These are phyloP conservation scores for Umbelopsis sp. DNA, from an alignment of 192 early-diverging fungal species.

Conservation along the genomic window DNA sequence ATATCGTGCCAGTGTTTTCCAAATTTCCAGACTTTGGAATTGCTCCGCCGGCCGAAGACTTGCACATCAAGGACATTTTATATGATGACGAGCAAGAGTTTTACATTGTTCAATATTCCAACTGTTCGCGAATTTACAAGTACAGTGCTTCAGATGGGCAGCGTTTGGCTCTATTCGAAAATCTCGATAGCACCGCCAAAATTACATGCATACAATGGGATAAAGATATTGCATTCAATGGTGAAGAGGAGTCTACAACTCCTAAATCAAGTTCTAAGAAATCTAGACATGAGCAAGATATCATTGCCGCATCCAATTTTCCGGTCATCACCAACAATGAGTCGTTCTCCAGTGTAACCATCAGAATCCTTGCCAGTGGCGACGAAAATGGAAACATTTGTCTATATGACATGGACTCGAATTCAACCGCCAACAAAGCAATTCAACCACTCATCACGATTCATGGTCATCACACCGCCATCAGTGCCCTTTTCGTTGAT, in stretches of 20 bases:
- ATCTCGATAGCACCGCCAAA: constrained; percentile 2
- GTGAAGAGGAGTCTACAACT: background rate
- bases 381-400: constrained; percentile 52
- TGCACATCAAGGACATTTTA: background rate
- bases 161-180: constrained; percentile 26
- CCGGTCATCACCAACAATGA: constrained; percentile 7
- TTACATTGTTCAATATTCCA: constrained; percentile 27
- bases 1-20: background rate
- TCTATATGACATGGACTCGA: constrained; percentile 51
- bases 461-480: constrained; percentile 22
- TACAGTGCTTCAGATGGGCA: constrained; percentile 22
- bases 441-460: constrained; percentile 21
- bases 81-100: background rate
- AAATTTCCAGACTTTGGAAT: constrained; percentile 4
- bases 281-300: background rate
- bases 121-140: constrained; percentile 15
- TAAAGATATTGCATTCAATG: background rate
- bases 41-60: background rate
- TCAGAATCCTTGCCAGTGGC: constrained; percentile 48
- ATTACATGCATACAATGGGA: constrained; percentile 34
- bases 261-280: background rate
- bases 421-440: constrained; percentile 35
- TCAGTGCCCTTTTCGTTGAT: constrained; percentile 37
- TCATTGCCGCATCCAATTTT: background rate
- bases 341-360: background rate